phyloP scores from a whole-genome alignment of 306 rosid species.

The Ormosia semicastrata region DNA sequence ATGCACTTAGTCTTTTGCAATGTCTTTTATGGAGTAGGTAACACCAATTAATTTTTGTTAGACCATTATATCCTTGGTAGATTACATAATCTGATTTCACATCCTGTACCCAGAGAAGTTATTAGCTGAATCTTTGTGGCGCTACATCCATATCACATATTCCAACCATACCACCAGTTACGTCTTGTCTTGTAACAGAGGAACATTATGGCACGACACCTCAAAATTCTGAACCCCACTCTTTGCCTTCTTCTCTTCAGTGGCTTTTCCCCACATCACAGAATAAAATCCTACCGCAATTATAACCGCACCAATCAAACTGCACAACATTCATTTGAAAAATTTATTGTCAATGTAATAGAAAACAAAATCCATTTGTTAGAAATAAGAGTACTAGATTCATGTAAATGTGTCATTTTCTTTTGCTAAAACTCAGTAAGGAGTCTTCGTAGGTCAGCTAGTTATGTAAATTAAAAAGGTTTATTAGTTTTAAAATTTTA shows the following conservation, averaged over 20 bases:
- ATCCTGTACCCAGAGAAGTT: neutral
- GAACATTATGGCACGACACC: slow-evolving; percentile 20
- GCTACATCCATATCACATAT: too few species aligned
- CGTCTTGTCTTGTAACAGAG: slow-evolving; percentile 38
- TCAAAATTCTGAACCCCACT: neutral
- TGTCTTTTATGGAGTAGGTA: neutral
- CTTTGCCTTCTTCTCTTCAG: slow-evolving; percentile 25
- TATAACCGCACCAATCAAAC: slow-evolving; percentile 50
- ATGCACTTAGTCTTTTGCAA: neutral
- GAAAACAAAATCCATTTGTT: neutral
- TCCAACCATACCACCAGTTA: slow-evolving; percentile 7
- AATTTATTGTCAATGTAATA: neutral
- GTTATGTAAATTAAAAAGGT: neutral
- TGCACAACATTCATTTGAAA: slow-evolving; percentile 1
- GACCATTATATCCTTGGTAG: neutral
- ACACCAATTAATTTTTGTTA: neutral
- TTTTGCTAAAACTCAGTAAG: neutral
- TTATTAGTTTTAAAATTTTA: neutral
- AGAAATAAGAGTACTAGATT: neutral
- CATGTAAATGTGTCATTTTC: neutral
- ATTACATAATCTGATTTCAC: neutral
- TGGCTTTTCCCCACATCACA: slow-evolving; percentile 54
- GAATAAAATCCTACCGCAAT: slow-evolving; percentile 48
- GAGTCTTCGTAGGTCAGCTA: neutral
- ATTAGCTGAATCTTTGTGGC: neutral